A percentile compares a stretch with the other conserved stretches of the same genome.
phyloP scores from a whole-genome alignment of 2,329 filamentous ascomycete species.

The Pseudogymnoascus sp. region DNA sequence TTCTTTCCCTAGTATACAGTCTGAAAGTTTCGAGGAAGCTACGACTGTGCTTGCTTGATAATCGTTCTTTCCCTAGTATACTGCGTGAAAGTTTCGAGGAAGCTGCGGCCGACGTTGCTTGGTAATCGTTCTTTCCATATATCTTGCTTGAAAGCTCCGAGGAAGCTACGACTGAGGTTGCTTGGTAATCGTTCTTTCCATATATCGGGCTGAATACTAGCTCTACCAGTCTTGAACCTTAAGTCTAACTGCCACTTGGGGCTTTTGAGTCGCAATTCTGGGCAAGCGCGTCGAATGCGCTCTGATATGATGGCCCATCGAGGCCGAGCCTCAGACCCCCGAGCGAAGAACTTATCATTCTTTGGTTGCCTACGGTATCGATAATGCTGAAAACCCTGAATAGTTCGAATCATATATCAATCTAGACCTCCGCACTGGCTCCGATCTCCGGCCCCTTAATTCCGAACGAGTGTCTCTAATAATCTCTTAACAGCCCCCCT shows the following conservation, averaged over 20 bases:
- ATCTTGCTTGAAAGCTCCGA: background rate
- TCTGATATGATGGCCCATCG: no score
- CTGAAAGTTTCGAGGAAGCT: background rate
- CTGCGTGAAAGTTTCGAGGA: background rate
- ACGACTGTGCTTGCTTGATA: background rate
- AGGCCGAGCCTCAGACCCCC: background rate
- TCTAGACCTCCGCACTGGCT: background rate
- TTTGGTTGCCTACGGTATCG: background rate
- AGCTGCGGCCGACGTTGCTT: background rate
- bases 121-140: background rate
- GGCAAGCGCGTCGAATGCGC: background rate
- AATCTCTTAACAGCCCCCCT: background rate
- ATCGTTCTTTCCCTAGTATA: background rate
- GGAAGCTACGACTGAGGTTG: background rate
- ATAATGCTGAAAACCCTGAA: background rate
- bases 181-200: background rate
- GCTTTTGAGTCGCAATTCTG: background rate
- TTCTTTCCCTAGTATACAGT: background rate
- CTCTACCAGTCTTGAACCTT: background rate
- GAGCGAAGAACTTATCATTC: background rate
- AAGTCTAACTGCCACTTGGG: background rate
- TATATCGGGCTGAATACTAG: background rate
- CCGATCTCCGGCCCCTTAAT: background rate
- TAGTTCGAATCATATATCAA: background rate
- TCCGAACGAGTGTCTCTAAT: background rate